Base-by-base conservation (phyloP, 2,329 filamentous ascomycete species). In the Microcyclospora pomicola region DNA sequence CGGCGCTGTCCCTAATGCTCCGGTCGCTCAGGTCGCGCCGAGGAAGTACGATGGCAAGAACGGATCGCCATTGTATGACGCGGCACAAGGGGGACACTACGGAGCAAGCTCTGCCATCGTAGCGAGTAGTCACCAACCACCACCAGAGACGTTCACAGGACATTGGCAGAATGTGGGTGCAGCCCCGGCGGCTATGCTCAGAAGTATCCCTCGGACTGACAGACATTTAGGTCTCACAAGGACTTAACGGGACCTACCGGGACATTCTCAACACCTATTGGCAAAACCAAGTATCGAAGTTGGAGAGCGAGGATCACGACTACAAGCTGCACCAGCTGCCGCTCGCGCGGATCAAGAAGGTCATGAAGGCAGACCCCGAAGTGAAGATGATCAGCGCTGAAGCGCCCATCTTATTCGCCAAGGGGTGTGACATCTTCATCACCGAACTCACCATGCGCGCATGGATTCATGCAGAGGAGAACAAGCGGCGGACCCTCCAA, bases 381-480 rank as follows among this genome's bases (percentile, higher is more conserved):
- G 91, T 98, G 34, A 98, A 98, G 69, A 98, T 98, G 91, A 98
- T 98, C 46, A 96, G 87, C 3, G 91, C 91, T 7, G 91, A 98
- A 64, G 91, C 91, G 2, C 91, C 91, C 1, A 98, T 98, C 50
- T 70, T 98, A 11, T 98, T 98, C 55, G 91, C 91, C 36, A 98
- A 98, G 63, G 91, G 88, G 29, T 96, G 91, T 62, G 91, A 98
- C 58, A 95, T 96, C 56, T 98, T 98, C 66, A 98, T 98, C 56
- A 58, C 55, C 6, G 91, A 98, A 63, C 71, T 98, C 43, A 98
- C 91, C 6, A 98, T 98, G 91, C 84, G 91, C 47, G 91, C 91
- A 34, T 98, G 91, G 91, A 98, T 98, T 47, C 91, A 98, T 54
- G 91, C 91, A 12, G 91, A 98, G 59, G 91, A 98, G 64, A 98